Conservation (phyloP, 257 asterid species). For the Leonotis leonurus region DNA sequence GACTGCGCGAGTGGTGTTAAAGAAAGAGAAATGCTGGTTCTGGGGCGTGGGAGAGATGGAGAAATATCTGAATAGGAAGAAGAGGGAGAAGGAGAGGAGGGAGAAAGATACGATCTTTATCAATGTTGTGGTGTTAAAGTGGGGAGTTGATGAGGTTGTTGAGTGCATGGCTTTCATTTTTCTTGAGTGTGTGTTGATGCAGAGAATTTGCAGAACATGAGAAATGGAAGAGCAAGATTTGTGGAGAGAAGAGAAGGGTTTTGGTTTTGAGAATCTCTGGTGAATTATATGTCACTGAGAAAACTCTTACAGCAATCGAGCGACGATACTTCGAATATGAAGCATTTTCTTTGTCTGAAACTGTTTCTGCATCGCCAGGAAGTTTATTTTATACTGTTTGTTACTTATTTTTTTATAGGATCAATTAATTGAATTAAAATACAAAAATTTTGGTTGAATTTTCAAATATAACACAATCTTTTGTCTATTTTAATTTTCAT, state of each 20-base stretch:
- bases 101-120: constrained; percentile 34
- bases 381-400: neutral
- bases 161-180: constrained; percentile 21
- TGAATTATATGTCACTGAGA: neutral
- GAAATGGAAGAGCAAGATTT: neutral
- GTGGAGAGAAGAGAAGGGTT: neutral
- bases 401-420: too few species aligned
- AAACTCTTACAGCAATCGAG: neutral
- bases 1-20: constrained; percentile 22
- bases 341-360: constrained; percentile 3
- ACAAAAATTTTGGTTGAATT: too few species aligned
- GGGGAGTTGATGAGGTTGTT: constrained; percentile 24
- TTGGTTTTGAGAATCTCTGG: constrained; percentile 5
- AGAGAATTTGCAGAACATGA: neutral
- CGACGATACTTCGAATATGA: neutral
- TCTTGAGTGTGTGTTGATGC: neutral
- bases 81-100: constrained; percentile 32
- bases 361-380: too few species aligned
- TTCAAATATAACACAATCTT: too few species aligned
- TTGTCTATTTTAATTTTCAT: too few species aligned
- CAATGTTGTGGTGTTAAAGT: constrained; percentile 23
- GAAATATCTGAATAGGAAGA: constrained; percentile 33
- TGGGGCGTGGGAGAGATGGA: constrained; percentile 18
- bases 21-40: constrained; percentile 28
- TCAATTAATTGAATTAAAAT: too few species aligned